Evolutionary conservation across 2,329 filamentous ascomycete species (phyloP).

Genomic region (Phialemoniopsis sp.): DNA sequence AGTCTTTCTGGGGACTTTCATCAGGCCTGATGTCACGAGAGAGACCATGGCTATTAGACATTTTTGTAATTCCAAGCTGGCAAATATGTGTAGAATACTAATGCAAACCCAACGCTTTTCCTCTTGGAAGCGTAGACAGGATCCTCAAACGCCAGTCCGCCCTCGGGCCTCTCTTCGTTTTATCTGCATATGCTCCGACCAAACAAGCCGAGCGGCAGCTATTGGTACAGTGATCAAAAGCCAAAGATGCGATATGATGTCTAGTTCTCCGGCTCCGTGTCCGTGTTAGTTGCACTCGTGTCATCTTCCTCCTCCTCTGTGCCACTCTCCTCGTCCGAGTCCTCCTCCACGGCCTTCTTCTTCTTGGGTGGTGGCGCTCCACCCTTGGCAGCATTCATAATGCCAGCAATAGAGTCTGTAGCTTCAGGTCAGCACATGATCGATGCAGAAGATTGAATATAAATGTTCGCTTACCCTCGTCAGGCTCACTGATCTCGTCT

Average conservation of each 20-base stretch:
- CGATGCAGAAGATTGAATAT: background rate
- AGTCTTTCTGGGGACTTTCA: too few relatives aligned
- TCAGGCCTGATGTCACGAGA: too few relatives aligned
- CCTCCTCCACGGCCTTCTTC: constrained; percentile 44
- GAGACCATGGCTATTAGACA: too few relatives aligned
- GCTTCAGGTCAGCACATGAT: background rate
- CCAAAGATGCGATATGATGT: background rate
- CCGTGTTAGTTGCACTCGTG: constrained; percentile 65
- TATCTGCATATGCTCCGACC: too few relatives aligned
- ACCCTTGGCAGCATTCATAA: constrained; percentile 84
- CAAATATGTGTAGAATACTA: too few relatives aligned
- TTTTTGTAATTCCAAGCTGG: too few relatives aligned
- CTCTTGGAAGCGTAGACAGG: too few relatives aligned
- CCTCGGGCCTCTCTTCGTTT: too few relatives aligned
- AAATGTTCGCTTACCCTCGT: constrained; percentile 70
- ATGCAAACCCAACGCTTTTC: too few relatives aligned
- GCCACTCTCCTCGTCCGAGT: constrained; percentile 77
- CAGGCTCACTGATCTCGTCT: constrained; percentile 95
- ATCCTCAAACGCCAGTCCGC: too few relatives aligned
- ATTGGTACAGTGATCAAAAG: too few relatives aligned
- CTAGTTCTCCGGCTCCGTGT: constrained; percentile 59
- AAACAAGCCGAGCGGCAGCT: too few relatives aligned
- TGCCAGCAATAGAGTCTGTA: constrained; percentile 80
- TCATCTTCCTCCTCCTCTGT: constrained; percentile 69
- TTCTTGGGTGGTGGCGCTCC: constrained; percentile 51